phyloP scores from a whole-genome alignment of 306 rosid species.

The Sophora flavescens region DNA sequence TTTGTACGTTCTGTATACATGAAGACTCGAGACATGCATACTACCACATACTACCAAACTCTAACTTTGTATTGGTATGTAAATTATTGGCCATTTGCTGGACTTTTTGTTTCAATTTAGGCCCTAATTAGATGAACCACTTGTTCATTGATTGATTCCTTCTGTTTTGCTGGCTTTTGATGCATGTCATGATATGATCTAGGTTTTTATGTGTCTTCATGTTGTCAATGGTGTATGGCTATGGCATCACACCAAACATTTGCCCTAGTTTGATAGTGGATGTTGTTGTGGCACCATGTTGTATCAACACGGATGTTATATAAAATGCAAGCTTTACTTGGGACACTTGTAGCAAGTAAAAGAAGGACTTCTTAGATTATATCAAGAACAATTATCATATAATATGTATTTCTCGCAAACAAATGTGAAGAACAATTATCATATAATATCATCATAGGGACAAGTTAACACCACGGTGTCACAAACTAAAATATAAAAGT shows the following conservation, averaged over 20 bases:
- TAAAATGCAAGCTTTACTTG: slow-evolving; percentile 7
- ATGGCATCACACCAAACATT: slow-evolving; percentile 12
- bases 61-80: slow-evolving; percentile 28
- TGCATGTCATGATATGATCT: slow-evolving; percentile 38
- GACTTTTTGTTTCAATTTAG: no score
- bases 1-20: slow-evolving; percentile 27
- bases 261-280: neutral
- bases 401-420: neutral
- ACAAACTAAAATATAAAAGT: neutral
- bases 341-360: neutral
- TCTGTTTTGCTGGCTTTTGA: slow-evolving; percentile 23
- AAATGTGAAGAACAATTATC: neutral
- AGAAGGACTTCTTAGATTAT: slow-evolving; percentile 4
- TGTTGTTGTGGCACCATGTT: slow-evolving; percentile 9
- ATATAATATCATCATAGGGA: neutral
- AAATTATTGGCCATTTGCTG: neutral
- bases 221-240: neutral
- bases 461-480: neutral
- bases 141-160: slow-evolving; percentile 17
- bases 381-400: neutral
- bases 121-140: slow-evolving; percentile 19
- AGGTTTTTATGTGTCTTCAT: slow-evolving; percentile 20
- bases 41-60: slow-evolving; percentile 29
- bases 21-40: slow-evolving; percentile 10
- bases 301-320: neutral